Evolutionary conservation across 768 basidiomycete genomes (phyloP), one percentile per base, ranked within the genome.

Genomic region (Suillus alpinus): DNA sequence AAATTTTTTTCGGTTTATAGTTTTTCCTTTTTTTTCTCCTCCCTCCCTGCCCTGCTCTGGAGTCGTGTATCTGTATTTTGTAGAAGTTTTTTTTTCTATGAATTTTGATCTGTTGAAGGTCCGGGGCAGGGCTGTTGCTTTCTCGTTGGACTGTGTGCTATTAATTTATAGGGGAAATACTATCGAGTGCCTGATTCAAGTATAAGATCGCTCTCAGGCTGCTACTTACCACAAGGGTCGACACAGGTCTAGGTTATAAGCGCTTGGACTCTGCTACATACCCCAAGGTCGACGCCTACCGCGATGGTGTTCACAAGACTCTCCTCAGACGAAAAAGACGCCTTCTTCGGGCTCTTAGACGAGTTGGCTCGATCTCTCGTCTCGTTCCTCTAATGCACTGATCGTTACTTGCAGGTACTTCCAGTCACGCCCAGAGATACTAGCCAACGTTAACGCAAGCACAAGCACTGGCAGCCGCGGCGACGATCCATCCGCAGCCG

Each of bases 271-370:
- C 20, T n/a, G 1, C 32, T 13, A 32, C 31, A 31, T 14, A 14
- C 13, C 34, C 20, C 5, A 49, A 16, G 32, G 47, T 51, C 13
- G 16, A 29, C 9, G 12, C 51, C 12, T 29, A 10, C 7, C 26
- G 41, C 63, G 49, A 91, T 91, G 90, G 88, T 87, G 44, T 93
- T 93, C 68, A 70, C 89, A 59, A 87, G 82, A 65, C 81, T 93
- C 50, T 77, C 83, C 20, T 62, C 74, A 56, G 75, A 85, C 64
- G 91, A 93, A 72, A 92, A 92, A 71, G 83, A 89, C 58, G 91
- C 91, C 14, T 92, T 93, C 73, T 93, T 93, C 68, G 79, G 82
- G 34, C 81, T 93, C 26, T 77, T 93, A 39, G 91, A 93, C 70
- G 91, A 93, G 91, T 92, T 62, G 65, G 68, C 70, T 4, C 7